phyloP scores from a whole-genome alignment of 2,329 filamentous ascomycete species.

The Aspergillus felis region DNA sequence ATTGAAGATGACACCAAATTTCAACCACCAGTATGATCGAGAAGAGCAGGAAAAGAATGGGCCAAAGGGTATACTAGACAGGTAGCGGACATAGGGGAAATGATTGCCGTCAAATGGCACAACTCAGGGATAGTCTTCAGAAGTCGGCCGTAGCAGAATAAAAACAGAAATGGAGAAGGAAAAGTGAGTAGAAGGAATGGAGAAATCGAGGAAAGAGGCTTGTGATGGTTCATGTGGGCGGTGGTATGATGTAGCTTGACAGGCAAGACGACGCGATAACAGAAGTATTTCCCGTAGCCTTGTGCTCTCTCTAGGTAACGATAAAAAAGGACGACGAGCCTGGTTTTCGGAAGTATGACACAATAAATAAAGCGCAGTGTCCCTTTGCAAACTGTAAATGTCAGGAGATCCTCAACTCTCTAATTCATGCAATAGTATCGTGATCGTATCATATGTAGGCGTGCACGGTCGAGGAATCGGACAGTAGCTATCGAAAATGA shows the following conservation, averaged over 20 bases:
- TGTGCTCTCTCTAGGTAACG: constrained; percentile 2
- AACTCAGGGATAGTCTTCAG: constrained; percentile 3
- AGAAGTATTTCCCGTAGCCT: not conserved
- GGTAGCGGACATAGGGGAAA: constrained; percentile 9
- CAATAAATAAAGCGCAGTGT: constrained; percentile 12
- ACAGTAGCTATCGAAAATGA: constrained; percentile 12
- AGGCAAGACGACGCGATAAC: not conserved
- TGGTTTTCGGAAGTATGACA: constrained; percentile 9
- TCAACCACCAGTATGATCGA: constrained; percentile 6
- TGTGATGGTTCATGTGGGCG: constrained; percentile 10
- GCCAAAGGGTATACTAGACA: constrained; percentile 21
- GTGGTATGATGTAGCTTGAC: not conserved
- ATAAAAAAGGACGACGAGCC: constrained; percentile 2
- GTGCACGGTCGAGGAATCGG: constrained; percentile 25
- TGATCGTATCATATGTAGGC: constrained; percentile 41
- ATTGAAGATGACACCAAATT: constrained; percentile 7
- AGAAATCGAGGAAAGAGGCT: constrained; percentile 7
- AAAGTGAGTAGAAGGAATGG: constrained; percentile 8
- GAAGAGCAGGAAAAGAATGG: constrained; percentile 9
- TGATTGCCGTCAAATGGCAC: not conserved
- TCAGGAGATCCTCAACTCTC: constrained; percentile 37
- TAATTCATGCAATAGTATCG: constrained; percentile 44
- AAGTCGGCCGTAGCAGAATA: not conserved
- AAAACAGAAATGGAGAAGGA: constrained; percentile 4
- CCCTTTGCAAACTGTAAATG: constrained; percentile 36